A percentile compares a stretch with the other conserved stretches of the same genome.
Conservation (phyloP, 257 asterid genomes). For the Solanum gracilifrons region DNA sequence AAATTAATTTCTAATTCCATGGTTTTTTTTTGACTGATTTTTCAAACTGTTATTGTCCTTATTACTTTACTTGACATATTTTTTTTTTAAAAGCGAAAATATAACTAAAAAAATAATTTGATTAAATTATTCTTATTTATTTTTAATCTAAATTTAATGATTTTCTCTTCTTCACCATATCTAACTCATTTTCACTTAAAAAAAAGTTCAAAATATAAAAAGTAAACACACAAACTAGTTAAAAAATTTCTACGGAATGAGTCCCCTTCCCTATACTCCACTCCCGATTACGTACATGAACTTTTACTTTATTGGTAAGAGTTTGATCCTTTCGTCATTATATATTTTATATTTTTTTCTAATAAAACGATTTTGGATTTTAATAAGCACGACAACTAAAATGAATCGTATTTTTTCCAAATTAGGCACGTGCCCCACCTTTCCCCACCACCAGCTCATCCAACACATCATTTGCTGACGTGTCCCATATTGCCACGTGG, state of each 20-base stretch:
- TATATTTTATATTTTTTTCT: too few species aligned
- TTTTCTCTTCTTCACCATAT: too few species aligned
- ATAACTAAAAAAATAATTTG: neutral
- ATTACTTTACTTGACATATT: neutral
- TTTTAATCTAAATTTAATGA: neutral
- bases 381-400: neutral
- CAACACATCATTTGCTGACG: conserved; percentile 32
- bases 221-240: too few species aligned
- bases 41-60: neutral
- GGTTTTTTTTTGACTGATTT: neutral
- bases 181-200: too few species aligned
- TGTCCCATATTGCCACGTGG: conserved; percentile 63
- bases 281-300: neutral
- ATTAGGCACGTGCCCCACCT: conserved; percentile 24
- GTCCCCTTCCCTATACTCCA: too few species aligned
- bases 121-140: neutral
- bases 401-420: neutral
- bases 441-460: neutral
- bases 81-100: neutral
- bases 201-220: too few species aligned
- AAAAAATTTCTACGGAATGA: too few species aligned
- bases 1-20: neutral
- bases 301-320: too few species aligned
- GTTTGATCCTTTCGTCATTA: too few species aligned
- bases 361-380: too few species aligned